Evolutionary conservation across 2,329 filamentous ascomycete species (phyloP).

Genomic region (Alternaria solani): DNA sequence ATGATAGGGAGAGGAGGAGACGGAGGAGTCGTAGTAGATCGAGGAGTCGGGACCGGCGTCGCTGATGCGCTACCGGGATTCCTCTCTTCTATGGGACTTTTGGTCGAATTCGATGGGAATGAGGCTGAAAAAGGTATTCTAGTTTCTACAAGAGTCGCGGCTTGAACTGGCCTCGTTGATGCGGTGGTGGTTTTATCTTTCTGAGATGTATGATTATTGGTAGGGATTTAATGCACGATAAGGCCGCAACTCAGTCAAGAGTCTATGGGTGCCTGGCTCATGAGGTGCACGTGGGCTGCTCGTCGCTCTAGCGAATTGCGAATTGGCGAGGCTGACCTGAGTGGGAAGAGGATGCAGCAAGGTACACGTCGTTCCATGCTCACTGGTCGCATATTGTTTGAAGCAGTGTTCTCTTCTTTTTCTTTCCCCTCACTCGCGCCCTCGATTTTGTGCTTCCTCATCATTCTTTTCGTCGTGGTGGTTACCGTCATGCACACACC

Average conservation of each 20-base stretch:
- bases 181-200: not conserved
- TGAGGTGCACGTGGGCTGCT: too few relatives aligned
- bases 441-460: not conserved
- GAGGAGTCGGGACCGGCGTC: slow-evolving; percentile 26
- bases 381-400: not conserved
- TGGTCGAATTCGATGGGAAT: not conserved
- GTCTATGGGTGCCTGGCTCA: too few relatives aligned
- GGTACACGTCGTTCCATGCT: not conserved
- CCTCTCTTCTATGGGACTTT: not conserved
- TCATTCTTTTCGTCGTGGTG: not conserved
- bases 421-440: too few relatives aligned
- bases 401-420: not conserved
- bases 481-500: too few relatives aligned
- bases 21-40: slow-evolving; percentile 23
- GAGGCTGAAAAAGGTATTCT: not conserved
- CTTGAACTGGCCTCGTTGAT: slow-evolving; percentile 18
- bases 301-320: not conserved
- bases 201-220: slow-evolving; percentile 12
- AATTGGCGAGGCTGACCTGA: not conserved
- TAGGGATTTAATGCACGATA: not conserved
- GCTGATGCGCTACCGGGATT: not conserved
- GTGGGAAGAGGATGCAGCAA: not conserved
- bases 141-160: slow-evolving; percentile 19
- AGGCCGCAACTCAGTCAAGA: too few relatives aligned
- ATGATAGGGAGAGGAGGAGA: slow-evolving; percentile 27